A percentile compares a stretch with the other conserved stretches of the same genome.
Evolutionary conservation across 1,284 basidiomycete species (phyloP).

Genomic region (Gomphus sp.): DNA sequence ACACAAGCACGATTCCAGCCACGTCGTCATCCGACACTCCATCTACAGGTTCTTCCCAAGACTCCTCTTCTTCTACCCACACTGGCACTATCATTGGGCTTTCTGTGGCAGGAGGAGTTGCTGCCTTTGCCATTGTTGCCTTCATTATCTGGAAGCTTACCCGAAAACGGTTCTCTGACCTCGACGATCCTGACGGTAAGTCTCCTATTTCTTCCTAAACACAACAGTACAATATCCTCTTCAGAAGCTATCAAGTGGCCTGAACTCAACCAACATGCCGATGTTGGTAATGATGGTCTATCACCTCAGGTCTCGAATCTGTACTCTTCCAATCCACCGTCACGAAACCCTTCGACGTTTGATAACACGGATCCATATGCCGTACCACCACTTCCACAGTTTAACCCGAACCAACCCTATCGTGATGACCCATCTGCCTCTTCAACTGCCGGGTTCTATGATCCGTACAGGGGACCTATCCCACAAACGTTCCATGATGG

Average conservation of each 20-base stretch:
- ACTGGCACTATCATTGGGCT: slow-evolving; percentile 69
- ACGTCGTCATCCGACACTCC: slow-evolving; percentile 14
- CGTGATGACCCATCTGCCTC: slow-evolving; percentile 51
- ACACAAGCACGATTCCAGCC: neutral
- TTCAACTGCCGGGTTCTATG: slow-evolving; percentile 43
- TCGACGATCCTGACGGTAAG: slow-evolving; percentile 58
- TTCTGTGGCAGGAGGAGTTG: slow-evolving; percentile 68
- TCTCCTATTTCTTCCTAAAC: slow-evolving; percentile 16
- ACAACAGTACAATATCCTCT: slow-evolving; percentile 2
- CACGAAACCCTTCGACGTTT: slow-evolving; percentile 34
- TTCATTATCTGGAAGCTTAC: slow-evolving; percentile 81
- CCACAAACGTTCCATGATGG: slow-evolving; percentile 51
- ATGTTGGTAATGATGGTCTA: slow-evolving; percentile 28
- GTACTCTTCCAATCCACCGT: slow-evolving; percentile 5
- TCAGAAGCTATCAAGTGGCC: slow-evolving; percentile 80
- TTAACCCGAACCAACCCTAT: slow-evolving; percentile 70
- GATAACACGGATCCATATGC: slow-evolving; percentile 60
- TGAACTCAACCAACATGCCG: slow-evolving; percentile 47
- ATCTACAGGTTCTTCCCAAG: neutral
- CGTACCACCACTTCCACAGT: slow-evolving; percentile 72
- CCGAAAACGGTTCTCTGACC: slow-evolving; percentile 61
- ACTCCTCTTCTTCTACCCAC: slow-evolving; percentile 34
- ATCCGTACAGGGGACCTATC: slow-evolving; percentile 67
- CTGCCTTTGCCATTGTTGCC: slow-evolving; percentile 52
- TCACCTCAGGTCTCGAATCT: slow-evolving; percentile 19